Conservation (phyloP, 1,139 yeast species). For the Hansenula sp. region DNA sequence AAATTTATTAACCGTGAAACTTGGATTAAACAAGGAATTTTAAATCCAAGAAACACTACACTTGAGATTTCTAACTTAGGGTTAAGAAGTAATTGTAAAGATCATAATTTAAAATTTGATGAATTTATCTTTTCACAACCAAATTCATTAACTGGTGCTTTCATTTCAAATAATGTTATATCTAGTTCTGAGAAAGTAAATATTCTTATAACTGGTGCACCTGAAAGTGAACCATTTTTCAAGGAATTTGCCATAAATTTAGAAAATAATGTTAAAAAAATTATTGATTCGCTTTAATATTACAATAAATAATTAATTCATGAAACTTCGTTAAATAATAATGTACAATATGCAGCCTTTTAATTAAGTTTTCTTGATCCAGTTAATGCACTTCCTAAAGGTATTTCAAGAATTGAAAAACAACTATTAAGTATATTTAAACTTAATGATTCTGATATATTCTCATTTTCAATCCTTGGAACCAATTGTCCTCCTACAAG, state of each 20-base stretch:
- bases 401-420: conserved; percentile 10
- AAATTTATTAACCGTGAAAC: not conserved
- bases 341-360: not conserved
- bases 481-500: conserved; percentile 10
- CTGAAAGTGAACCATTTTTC: conserved; percentile 1
- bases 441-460: not conserved
- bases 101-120: not conserved
- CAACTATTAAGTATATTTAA: conserved; percentile 3
- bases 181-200: not conserved
- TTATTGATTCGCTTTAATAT: not conserved
- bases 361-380: not conserved
- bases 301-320: too few relatives aligned
- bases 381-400: conserved; percentile 6
- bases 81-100: not conserved
- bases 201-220: conserved; percentile 1
- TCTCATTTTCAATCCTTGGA: conserved; percentile 1
- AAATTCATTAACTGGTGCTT: not conserved
- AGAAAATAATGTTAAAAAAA: not conserved
- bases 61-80: conserved; percentile 1
- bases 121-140: conserved; percentile 3
- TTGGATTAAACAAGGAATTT: not conserved
- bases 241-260: not conserved
- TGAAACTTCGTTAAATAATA: not conserved
- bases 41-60: not conserved
- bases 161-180: not conserved